phyloP scores from a whole-genome alignment of 108 stramenopile genomes.

The Skeletonema tropicum region DNA sequence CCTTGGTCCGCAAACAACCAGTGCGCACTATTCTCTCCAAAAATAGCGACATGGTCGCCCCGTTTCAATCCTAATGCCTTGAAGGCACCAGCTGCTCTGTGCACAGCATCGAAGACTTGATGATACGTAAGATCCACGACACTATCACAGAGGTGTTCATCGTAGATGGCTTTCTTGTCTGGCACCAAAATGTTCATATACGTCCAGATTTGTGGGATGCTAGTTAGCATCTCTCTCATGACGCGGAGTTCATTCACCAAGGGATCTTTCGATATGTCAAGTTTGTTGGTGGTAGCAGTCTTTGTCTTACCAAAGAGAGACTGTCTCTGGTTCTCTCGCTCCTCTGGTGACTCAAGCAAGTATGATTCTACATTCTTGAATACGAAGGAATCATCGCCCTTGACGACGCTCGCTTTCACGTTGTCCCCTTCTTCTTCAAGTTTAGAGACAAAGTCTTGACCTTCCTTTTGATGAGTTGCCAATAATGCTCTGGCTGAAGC shows the following conservation, averaged over 20 bases:
- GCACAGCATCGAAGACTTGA: conserved; percentile 7
- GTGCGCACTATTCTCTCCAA: conserved; percentile 40
- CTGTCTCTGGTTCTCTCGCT: conserved; percentile 38
- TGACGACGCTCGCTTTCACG: conserved; percentile 1
- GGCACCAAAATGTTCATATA: conserved; percentile 20
- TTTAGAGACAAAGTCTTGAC: background rate
- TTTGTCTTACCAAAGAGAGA: conserved; percentile 36
- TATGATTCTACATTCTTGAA: conserved; percentile 23
- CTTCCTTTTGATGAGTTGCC: background rate
- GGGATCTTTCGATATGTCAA: conserved; percentile 57
- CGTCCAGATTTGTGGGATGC: conserved; percentile 21
- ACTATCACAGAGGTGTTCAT: conserved; percentile 34
- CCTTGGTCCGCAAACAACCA: conserved; percentile 40
- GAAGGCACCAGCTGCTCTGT: conserved; percentile 24
- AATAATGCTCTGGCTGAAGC: background rate
- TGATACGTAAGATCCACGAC: conserved; percentile 22
- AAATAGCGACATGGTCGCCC: conserved; percentile 39
- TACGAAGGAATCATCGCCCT: conserved; percentile 19
- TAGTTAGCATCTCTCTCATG: conserved; percentile 25
- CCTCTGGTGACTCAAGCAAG: conserved; percentile 33
- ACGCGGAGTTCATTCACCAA: conserved; percentile 27
- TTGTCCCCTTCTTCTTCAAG: background rate
- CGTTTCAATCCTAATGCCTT: conserved; percentile 15
- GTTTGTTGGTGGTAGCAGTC: conserved; percentile 30
- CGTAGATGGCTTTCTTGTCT: conserved; percentile 26